Evolutionary conservation across 2,329 filamentous ascomycete species (phyloP).

Genomic region (Penicillium carneum): DNA sequence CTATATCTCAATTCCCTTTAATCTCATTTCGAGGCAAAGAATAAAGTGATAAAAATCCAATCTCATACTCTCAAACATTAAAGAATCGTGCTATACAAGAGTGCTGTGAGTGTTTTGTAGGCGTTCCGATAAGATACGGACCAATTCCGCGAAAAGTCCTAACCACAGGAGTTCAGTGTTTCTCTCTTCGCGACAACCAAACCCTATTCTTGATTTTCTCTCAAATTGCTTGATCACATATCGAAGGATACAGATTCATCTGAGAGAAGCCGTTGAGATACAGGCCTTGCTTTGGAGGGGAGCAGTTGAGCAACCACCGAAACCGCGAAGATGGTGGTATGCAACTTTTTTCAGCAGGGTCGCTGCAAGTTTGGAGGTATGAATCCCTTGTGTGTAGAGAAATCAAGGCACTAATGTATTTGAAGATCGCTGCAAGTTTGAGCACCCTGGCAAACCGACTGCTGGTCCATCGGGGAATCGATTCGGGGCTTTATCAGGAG

Average conservation of each 20-base stretch:
- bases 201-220: not conserved
- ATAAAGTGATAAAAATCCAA: not conserved
- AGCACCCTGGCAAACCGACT: slow-evolving; percentile 60
- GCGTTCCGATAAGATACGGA: slow-evolving; percentile 18
- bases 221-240: not conserved
- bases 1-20: too few species aligned
- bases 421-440: slow-evolving; percentile 65
- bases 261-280: not conserved
- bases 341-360: slow-evolving; percentile 70
- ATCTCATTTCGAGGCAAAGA: not conserved
- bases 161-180: slow-evolving; percentile 12
- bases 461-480: slow-evolving; percentile 60
- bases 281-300: slow-evolving; percentile 1
- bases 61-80: not conserved
- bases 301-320: slow-evolving; percentile 10
- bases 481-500: slow-evolving; percentile 61
- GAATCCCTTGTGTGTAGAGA: slow-evolving; percentile 28
- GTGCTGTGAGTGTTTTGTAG: not conserved
- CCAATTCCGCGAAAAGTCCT: slow-evolving; percentile 12
- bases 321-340: slow-evolving; percentile 56
- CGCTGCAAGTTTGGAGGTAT: slow-evolving; percentile 71
- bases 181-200: slow-evolving; percentile 9
- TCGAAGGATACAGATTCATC: not conserved
- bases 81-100: not conserved
- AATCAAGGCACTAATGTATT: not conserved